Conservation (phyloP, 2,329 filamentous ascomycete genomes). For the Allantophomopsis lycopodina region DNA sequence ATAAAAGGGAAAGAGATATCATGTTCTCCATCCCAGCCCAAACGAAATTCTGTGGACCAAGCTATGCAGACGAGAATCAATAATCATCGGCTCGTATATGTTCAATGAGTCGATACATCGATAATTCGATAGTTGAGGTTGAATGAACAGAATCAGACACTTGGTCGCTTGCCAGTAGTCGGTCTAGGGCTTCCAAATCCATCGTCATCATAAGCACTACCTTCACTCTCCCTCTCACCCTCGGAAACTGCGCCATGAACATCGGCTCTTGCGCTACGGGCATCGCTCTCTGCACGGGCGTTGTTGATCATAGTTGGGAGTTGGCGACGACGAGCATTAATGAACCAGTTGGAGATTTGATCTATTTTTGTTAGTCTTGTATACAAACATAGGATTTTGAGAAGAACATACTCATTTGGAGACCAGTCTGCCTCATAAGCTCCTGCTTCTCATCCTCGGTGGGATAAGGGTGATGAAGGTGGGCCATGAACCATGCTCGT, state of each 20-base stretch:
- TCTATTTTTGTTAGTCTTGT: constrained; percentile 25
- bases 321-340: constrained; percentile 59
- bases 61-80: no score
- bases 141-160: not conserved
- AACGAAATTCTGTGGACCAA: no score
- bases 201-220: constrained; percentile 30
- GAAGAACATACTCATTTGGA: constrained; percentile 59
- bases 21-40: no score
- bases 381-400: constrained; percentile 1
- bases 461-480: constrained; percentile 71
- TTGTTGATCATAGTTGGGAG: constrained; percentile 45
- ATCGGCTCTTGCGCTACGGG: constrained; percentile 17
- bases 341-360: constrained; percentile 72
- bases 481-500: constrained; percentile 65
- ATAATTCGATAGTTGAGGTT: no score
- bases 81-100: no score
- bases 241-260: constrained; percentile 15
- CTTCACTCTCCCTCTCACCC: constrained; percentile 37
- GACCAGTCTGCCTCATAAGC: constrained; percentile 59
- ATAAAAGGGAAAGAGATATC: no score
- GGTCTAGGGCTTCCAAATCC: not conserved
- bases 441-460: constrained; percentile 80
- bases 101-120: no score
- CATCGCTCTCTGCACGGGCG: constrained; percentile 27
- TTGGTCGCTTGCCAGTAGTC: not conserved